Evolutionary conservation across 2,329 filamentous ascomycete species (phyloP).

Genomic region (Neophaeococcomyces mojaviensis): DNA sequence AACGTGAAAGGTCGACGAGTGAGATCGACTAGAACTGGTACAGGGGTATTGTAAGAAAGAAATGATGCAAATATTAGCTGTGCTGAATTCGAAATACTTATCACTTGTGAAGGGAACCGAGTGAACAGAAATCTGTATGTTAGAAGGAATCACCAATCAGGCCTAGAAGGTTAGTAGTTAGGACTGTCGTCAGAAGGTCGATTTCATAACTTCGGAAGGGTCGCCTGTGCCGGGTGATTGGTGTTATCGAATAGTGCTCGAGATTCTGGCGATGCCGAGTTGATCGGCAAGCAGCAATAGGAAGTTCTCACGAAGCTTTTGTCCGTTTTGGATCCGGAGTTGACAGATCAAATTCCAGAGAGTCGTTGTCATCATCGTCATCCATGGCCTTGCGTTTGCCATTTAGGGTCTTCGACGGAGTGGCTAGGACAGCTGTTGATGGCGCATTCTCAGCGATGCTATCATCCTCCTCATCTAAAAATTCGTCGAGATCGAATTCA

Average conservation of each 20-base stretch:
- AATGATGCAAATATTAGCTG: background rate
- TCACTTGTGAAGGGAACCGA: background rate
- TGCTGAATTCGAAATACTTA: background rate
- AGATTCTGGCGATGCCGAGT: no score
- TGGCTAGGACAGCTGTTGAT: slow-evolving; percentile 9
- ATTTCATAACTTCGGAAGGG: no score
- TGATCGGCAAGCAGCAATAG: background rate
- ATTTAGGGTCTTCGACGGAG: slow-evolving; percentile 12
- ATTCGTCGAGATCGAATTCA: slow-evolving; percentile 4
- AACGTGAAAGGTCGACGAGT: background rate
- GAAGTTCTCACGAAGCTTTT: slow-evolving; percentile 12
- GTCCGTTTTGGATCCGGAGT: slow-evolving; percentile 21
- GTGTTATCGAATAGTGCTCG: no score
- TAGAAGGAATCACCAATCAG: background rate
- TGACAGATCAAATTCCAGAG: slow-evolving; percentile 16
- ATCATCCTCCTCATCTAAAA: background rate
- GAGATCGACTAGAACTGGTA: background rate
- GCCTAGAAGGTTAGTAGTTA: background rate
- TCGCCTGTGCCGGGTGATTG: no score
- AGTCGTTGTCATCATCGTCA: slow-evolving; percentile 22
- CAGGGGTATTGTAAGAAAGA: slow-evolving; percentile 4
- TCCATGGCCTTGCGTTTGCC: slow-evolving; percentile 21
- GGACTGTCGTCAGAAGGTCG: no score
- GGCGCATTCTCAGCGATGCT: background rate
- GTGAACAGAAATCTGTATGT: slow-evolving; percentile 2